Conservation (phyloP, 1,139 yeast genomes). For the Torulaspora pretoriensis region DNA sequence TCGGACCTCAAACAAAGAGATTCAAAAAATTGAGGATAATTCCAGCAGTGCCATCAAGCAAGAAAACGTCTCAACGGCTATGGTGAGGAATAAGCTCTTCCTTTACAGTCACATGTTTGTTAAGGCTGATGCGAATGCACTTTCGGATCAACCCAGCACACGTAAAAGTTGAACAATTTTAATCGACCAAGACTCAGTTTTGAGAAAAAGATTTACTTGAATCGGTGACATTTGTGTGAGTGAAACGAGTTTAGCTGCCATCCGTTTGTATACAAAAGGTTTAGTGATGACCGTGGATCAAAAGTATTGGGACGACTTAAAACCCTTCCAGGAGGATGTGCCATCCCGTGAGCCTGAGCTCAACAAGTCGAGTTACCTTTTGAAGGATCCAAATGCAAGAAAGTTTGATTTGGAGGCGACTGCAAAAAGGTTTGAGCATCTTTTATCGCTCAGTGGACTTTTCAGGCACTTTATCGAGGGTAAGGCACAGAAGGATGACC, state of each 20-base stretch:
- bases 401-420: conserved; percentile 63
- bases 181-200: neutral
- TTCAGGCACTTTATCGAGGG: conserved; percentile 86
- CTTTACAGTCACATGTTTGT: conserved; percentile 4
- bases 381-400: conserved; percentile 48
- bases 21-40: too few species aligned
- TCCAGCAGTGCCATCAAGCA: too few species aligned
- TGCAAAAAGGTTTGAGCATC: conserved; percentile 71
- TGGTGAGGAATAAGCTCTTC: neutral
- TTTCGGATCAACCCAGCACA: conserved; percentile 2
- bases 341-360: conserved; percentile 24
- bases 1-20: too few species aligned
- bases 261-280: neutral
- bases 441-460: conserved; percentile 76
- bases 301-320: conserved; percentile 30
- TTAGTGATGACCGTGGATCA: conserved; percentile 21
- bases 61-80: too few species aligned
- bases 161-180: neutral
- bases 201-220: neutral
- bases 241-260: neutral
- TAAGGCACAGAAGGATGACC: conserved; percentile 69
- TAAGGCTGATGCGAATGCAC: neutral
- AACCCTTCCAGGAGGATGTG: conserved; percentile 31
- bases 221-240: neutral
- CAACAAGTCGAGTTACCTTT: conserved; percentile 43